Conservation (phyloP, 2,329 filamentous ascomycete genomes). For the Periconia sp. region DNA sequence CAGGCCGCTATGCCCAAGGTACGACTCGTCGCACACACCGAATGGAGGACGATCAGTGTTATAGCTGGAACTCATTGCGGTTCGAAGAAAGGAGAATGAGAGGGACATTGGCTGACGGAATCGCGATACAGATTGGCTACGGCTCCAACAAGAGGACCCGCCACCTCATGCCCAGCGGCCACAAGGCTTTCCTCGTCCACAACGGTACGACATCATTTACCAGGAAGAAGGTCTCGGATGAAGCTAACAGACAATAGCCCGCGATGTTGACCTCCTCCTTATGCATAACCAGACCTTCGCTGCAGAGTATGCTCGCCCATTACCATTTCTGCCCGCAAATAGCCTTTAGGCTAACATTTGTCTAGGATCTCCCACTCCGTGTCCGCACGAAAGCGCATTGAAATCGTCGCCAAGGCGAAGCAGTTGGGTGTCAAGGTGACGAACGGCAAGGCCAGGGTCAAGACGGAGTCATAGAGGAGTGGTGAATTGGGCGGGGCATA, state of each 20-base stretch:
- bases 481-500: slow-evolving; percentile 40
- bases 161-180: slow-evolving; percentile 98
- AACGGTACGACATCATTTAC: slow-evolving; percentile 62
- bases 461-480: slow-evolving; percentile 75
- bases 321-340: not conserved
- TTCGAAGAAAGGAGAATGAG: slow-evolving; percentile 4
- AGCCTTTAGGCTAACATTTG: slow-evolving; percentile 14
- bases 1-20: slow-evolving; percentile 97
- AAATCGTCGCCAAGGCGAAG: slow-evolving; percentile 97
- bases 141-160: slow-evolving; percentile 99
- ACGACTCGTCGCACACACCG: slow-evolving; percentile 52
- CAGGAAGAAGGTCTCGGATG: not conserved
- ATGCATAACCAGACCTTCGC: slow-evolving; percentile 99
- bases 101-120: slow-evolving; percentile 34
- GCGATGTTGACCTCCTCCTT: slow-evolving; percentile 94
- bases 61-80: slow-evolving; percentile 1
- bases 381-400: slow-evolving; percentile 97
- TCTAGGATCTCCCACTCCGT: slow-evolving; percentile 94
- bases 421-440: slow-evolving; percentile 99
- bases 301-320: slow-evolving; percentile 79
- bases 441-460: slow-evolving; percentile 98
- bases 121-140: slow-evolving; percentile 81
- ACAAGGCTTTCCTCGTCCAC: slow-evolving; percentile 99
- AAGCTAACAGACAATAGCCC: slow-evolving; percentile 51
- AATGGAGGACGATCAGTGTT: not conserved